These are phyloP conservation scores for Metschnikowia koreensis DNA, from an alignment of 805 yeast species.

Conservation along the genomic window DNA sequence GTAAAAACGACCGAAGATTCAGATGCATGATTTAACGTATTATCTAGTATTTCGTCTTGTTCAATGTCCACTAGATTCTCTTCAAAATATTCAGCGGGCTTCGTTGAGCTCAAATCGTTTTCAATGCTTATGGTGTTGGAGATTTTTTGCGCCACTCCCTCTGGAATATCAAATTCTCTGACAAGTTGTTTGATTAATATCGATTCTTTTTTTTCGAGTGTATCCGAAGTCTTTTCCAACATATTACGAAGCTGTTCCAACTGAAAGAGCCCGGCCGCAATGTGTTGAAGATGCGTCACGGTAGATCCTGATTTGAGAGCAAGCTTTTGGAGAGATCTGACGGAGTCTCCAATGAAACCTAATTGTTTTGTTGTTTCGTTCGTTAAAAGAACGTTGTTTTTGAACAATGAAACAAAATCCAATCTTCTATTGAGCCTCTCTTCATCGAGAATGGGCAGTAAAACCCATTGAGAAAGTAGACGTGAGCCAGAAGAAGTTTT, in stretches of 20 bases:
- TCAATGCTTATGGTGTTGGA: slow-evolving; percentile 15
- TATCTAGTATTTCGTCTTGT: neutral
- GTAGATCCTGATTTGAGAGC: slow-evolving; percentile 35
- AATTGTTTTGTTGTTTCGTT: slow-evolving; percentile 33
- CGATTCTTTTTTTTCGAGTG: slow-evolving; percentile 21
- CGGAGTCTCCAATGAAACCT: slow-evolving; percentile 53
- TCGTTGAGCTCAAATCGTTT: neutral
- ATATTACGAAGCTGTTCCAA: slow-evolving; percentile 14
- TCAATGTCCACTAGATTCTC: neutral
- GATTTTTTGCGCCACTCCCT: slow-evolving; percentile 42
- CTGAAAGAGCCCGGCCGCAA: slow-evolving; percentile 32
- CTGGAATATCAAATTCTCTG: slow-evolving; percentile 37
- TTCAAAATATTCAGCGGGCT: neutral
- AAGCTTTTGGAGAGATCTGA: slow-evolving; percentile 56
- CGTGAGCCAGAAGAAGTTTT: slow-evolving; percentile 81
- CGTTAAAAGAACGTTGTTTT: slow-evolving; percentile 21
- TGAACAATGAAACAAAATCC: slow-evolving; percentile 32
- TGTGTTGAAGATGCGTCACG: slow-evolving; percentile 28
- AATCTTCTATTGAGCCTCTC: slow-evolving; percentile 54
- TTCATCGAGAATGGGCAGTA: slow-evolving; percentile 69
- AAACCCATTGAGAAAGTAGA: slow-evolving; percentile 74
- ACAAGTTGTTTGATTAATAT: slow-evolving; percentile 22
- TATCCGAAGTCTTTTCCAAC: slow-evolving; percentile 18
- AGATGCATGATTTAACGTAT: neutral
- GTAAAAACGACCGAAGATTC: slow-evolving; percentile 19